Base-by-base conservation (phyloP, 164 flowering plant species). In the Kalanchoe fedtschenkoi region DNA sequence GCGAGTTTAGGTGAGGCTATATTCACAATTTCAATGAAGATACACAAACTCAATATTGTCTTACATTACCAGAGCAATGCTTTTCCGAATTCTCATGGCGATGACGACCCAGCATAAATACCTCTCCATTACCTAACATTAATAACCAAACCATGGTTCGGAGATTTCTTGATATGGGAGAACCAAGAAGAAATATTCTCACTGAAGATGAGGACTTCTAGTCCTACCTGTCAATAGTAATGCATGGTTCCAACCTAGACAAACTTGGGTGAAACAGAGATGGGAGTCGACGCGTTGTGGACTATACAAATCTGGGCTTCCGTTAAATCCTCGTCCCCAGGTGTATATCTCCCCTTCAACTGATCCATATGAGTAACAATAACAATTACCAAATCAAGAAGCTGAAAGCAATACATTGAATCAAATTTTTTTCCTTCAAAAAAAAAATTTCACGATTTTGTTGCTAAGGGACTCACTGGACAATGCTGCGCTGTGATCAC, bases 161-260 rank as follows among this genome's bases (percentile, higher is more conserved):
- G n/a, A 43, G 16, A 41, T 29, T 22, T 35, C 21, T 29, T 35
- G 14, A 33, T 43, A 14, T 8, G 6, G 33, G 5, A 17, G 24
- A 63, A 53, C n/a, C n/a, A n/a, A n/a, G n/a, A n/a, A n/a, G n/a
- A n/a, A n/a, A n/a, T n/a, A n/a, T n/a, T 55, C 37, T 13, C 7
- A 5, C 22, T 28, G 39, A 9, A 9, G 5, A 51, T 22, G 28
- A 51, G 21, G 15, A 17, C 8, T 21, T 47, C 9, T 22, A 32
- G 43, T 46, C 47, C 43, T 61, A 86, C 96, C 80, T 65, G 96
- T 80, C 55, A 88, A 72, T 47, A 78, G 2, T 54, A 92, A 66
- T 33, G 84, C 89, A 80, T 92, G 96, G 73, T 85, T 89, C 98
- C 97, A 89, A 64, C 98, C 97, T 58, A 88, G 78, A 69, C 85